phyloP scores from a whole-genome alignment of 2,329 filamentous ascomycete species.

The Didymosphaeria variabile region DNA sequence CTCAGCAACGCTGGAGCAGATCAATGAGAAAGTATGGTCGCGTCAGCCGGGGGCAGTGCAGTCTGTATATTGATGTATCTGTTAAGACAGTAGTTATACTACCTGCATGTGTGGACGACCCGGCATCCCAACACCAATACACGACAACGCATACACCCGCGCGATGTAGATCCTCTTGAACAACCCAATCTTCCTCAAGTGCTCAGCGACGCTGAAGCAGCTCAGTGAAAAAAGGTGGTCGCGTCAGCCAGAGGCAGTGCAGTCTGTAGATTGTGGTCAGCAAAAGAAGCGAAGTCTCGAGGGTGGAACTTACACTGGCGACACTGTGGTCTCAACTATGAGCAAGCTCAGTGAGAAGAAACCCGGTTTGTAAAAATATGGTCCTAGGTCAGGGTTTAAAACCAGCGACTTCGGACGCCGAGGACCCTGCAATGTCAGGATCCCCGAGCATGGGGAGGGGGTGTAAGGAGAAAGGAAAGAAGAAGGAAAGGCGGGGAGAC shows the following conservation, averaged over 20 bases:
- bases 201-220: slow-evolving; percentile 25
- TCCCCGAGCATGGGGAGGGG: no score
- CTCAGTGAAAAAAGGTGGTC: slow-evolving; percentile 31
- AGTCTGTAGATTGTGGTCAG: slow-evolving; percentile 13
- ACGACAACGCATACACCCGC: no score
- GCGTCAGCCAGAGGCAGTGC: slow-evolving; percentile 26
- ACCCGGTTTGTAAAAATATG: no score
- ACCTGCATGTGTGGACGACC: no score
- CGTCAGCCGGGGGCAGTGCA: slow-evolving; percentile 26
- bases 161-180: no score
- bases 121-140: no score
- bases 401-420: no score
- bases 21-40: slow-evolving; percentile 30
- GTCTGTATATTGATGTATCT: no score
- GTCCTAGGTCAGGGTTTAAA: no score
- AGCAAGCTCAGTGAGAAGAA: slow-evolving; percentile 27
- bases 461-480: no score
- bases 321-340: slow-evolving; percentile 25
- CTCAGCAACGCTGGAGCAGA: slow-evolving; percentile 25
- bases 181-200: slow-evolving; percentile 38
- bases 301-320: slow-evolving; percentile 21
- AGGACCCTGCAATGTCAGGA: no score
- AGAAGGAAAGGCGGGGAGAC: not conserved
- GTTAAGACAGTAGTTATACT: no score
- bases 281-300: not conserved